These are phyloP conservation scores for Ananas comosus DNA, from an alignment of 176 grass and related monocot genomes.

Conservation along the genomic window DNA sequence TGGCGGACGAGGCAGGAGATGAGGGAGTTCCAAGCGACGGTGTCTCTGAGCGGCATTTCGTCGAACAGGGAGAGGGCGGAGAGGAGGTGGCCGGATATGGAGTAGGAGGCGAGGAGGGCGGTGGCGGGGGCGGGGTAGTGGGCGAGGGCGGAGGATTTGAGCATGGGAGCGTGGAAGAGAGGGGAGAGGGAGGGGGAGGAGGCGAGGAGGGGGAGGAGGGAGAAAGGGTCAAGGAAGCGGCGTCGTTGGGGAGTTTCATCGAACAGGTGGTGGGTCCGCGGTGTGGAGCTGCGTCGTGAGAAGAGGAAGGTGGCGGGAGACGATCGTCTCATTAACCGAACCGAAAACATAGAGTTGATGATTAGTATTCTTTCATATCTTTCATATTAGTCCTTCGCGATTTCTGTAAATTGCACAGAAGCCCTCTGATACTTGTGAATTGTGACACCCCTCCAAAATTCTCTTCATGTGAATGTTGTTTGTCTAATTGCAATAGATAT, in stretches of 20 bases:
- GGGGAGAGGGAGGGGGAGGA: constrained; percentile 11
- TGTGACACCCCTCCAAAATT: too few relatives aligned
- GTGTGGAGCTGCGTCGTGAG: background rate
- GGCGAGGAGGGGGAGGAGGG: constrained; percentile 29
- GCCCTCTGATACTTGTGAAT: too few relatives aligned
- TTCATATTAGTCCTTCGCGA: too few relatives aligned
- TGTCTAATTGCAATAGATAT: too few relatives aligned
- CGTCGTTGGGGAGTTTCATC: background rate
- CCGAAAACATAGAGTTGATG: too few relatives aligned
- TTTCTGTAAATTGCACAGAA: too few relatives aligned
- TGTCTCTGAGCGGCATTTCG: constrained; percentile 42
- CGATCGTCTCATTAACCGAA: background rate
- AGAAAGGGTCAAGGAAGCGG: background rate
- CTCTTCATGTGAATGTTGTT: too few relatives aligned
- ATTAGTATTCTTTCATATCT: too few relatives aligned
- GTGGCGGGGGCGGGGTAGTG: constrained; percentile 30
- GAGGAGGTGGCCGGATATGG: constrained; percentile 18
- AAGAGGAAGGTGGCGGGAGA: background rate
- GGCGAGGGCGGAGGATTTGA: constrained; percentile 36
- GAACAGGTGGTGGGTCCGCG: background rate
- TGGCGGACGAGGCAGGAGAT: constrained; percentile 40
- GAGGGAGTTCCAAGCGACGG: constrained; percentile 55
- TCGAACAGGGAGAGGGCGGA: constrained; percentile 43
- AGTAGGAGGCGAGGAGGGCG: constrained; percentile 35
- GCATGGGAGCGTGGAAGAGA: constrained; percentile 17